Percentiles rank a stretch among this genome's conserved stretches.
These are phyloP conservation scores for Acer negundo DNA, from an alignment of 345 rosid genomes.

Conservation along the genomic window DNA sequence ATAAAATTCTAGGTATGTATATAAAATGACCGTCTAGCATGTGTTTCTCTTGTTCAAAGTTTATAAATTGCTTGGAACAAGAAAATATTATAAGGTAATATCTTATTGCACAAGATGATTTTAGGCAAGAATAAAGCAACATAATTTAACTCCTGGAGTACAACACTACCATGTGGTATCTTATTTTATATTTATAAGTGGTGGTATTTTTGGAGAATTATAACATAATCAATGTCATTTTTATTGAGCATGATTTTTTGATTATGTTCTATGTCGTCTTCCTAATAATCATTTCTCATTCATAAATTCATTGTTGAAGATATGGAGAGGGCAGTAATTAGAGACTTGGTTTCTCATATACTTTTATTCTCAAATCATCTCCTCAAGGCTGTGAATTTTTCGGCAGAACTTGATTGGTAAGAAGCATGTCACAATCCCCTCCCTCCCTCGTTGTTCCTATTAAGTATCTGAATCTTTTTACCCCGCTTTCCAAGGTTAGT, in stretches of 20 bases:
- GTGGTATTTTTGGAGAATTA: neutral
- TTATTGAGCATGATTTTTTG: constrained; percentile 9
- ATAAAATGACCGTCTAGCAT: neutral
- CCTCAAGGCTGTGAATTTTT: constrained; percentile 78
- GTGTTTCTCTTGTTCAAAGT: neutral
- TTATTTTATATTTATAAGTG: neutral
- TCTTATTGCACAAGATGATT: neutral
- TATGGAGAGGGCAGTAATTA: constrained; percentile 88
- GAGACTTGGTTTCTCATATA: constrained; percentile 83
- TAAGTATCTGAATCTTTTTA: neutral
- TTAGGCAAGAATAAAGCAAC: neutral
- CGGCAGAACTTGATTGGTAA: constrained; percentile 96
- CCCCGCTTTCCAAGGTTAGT: neutral
- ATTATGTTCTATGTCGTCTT: constrained; percentile 6
- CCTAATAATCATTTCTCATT: constrained; percentile 21
- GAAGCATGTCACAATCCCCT: constrained; percentile 11
- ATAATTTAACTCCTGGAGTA: neutral
- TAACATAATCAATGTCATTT: neutral
- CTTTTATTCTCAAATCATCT: constrained; percentile 71
- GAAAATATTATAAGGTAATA: neutral
- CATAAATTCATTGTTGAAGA: constrained; percentile 42
- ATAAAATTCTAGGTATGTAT: constrained; percentile 74
- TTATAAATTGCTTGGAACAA: neutral
- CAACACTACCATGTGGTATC: neutral
- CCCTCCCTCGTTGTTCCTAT: neutral